Base-by-base conservation (phyloP, 2,329 filamentous ascomycete species). In the Aspergillus sp. region DNA sequence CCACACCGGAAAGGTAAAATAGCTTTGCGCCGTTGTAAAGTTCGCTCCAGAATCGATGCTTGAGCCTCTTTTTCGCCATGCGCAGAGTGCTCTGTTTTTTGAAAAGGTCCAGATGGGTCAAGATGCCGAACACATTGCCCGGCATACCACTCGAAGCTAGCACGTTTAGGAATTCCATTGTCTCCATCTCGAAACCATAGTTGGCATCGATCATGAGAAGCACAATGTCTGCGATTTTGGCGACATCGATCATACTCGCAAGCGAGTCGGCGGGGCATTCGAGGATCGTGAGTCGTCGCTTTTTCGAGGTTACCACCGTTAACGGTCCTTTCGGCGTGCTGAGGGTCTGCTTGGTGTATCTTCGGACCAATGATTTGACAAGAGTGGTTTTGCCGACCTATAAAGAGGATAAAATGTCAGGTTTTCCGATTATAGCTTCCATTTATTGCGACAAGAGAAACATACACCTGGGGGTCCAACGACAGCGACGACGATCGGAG, bases 131-230 rank as follows among this genome's bases (percentile, higher is more conserved):
- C 32, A 98, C 90, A 58, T 98, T 98, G 52, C 93, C 91, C 0
- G 94, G 93, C 91, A 98, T 97, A 66, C 93, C 93, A 28, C 88
- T 95, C 2, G 89, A 82, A n/a, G 88, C 86, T 40, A 98, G 75
- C 12, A 96, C 84, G 57, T 96, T 97, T 61, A 98, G 73, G 49
- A 98, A 98, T 69, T 98, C 93, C 93, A 98, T 98, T 0, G 93
- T 98, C 76, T 98, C 93, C 93, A 98, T 98, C 71, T 98, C 93
- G 62, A 98, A 98, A 10, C 93, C 94, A 60, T 87, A 98, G 70
- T 97, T 97, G 44, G 93, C 94, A 63, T 98, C 93, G 57, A 98
- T 98, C 88, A 98, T 93, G 44, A 98, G 78, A 39, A 98, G 77
- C 5, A 97, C 88, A 58, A 98, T 96, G 65, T 98, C 93, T 12